phyloP scores from a whole-genome alignment of 1,284 basidiomycete genomes.

The Rhodotorula sp. region DNA sequence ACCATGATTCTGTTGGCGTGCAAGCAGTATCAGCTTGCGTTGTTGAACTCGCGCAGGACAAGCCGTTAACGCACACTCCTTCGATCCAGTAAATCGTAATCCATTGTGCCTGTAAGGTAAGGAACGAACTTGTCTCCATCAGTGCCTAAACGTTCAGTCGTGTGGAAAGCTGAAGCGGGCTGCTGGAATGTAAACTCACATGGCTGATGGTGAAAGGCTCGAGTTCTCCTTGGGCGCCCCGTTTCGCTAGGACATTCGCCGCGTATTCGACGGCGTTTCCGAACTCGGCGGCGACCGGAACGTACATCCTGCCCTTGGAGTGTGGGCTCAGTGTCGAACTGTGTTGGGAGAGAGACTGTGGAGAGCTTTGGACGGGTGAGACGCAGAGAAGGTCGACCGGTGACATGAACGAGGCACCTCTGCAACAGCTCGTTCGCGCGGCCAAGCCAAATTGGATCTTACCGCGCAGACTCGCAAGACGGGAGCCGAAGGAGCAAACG shows the following conservation, averaged over 20 bases:
- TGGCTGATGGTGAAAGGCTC: slow-evolving; percentile 12
- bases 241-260: slow-evolving; percentile 2
- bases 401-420: no score
- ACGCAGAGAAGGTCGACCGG: no score
- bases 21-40: neutral
- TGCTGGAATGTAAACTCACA: neutral
- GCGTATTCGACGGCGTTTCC: slow-evolving; percentile 8
- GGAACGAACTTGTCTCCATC: no score
- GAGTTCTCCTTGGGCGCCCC: neutral
- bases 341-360: neutral
- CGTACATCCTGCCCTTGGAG: slow-evolving; percentile 8
- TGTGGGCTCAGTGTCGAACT: no score
- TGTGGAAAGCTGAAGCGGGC: no score
- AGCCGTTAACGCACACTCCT: neutral
- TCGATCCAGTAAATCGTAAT: slow-evolving; percentile 31
- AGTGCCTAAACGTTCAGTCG: no score
- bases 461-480: no score
- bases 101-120: slow-evolving; percentile 20
- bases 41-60: neutral
- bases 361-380: neutral
- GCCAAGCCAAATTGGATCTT: no score
- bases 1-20: slow-evolving; percentile 1
- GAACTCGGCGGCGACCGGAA: slow-evolving; percentile 10
- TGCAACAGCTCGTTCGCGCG: no score
- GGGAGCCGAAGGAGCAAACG: no score